Conservation (phyloP, 768 basidiomycete species). For the Clitopilus passeckerianus region DNA sequence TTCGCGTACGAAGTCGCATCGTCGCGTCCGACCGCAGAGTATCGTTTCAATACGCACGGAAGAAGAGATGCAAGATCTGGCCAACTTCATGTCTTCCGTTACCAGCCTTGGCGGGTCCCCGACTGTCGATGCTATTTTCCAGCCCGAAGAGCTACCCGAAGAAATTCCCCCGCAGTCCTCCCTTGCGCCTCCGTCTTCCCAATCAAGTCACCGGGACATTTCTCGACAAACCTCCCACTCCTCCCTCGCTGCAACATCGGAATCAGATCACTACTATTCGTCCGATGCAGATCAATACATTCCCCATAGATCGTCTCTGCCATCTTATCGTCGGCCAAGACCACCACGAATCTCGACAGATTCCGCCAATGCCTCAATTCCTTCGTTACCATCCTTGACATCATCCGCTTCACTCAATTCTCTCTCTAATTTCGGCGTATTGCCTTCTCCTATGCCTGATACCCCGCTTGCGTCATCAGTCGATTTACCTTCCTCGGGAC, state of each 20-base stretch:
- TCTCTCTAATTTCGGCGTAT: background rate
- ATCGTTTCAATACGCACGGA: slow-evolving; percentile 44
- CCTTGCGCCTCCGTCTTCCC: background rate
- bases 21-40: slow-evolving; percentile 30
- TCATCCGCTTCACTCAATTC: slow-evolving; percentile 5
- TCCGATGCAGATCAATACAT: slow-evolving; percentile 7
- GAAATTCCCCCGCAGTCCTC: background rate
- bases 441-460: slow-evolving; percentile 6
- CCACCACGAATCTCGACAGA: slow-evolving; percentile 4
- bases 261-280: slow-evolving; percentile 11
- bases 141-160: background rate
- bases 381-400: slow-evolving; percentile 29
- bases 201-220: background rate
- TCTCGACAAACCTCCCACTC: background rate
- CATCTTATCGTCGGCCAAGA: background rate
- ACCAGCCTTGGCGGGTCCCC: slow-evolving; percentile 2
- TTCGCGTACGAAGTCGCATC: slow-evolving; percentile 15
- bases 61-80: slow-evolving; percentile 43
- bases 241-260: slow-evolving; percentile 3
- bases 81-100: slow-evolving; percentile 38
- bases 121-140: background rate
- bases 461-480: slow-evolving; percentile 26
- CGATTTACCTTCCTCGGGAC: slow-evolving; percentile 9
- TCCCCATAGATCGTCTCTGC: slow-evolving; percentile 10
- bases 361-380: slow-evolving; percentile 43